Conservation (phyloP, 2,329 filamentous ascomycete genomes). For the Herpomyces periplanetae region DNA sequence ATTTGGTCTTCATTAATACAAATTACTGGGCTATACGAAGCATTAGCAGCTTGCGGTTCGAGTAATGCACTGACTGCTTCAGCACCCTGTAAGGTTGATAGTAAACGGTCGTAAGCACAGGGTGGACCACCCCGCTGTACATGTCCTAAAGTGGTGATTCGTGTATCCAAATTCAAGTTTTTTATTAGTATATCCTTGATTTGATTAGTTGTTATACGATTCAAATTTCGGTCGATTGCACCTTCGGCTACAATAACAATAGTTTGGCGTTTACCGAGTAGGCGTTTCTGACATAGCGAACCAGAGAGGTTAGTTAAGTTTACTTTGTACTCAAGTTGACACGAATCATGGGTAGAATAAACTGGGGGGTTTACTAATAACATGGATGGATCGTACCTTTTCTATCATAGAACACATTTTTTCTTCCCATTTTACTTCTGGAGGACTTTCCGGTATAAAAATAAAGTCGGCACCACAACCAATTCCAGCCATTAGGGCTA, state of each 20-base stretch:
- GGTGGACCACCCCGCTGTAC: conserved; percentile 83
- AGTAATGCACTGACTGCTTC: conserved; percentile 74
- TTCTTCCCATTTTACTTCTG: conserved; percentile 46
- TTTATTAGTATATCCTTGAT: conserved; percentile 63
- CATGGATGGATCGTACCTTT: conserved; percentile 13
- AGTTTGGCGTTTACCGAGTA: conserved; percentile 69
- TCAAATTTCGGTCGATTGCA: conserved; percentile 43
- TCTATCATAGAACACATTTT: conserved; percentile 46
- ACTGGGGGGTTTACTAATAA: too few relatives aligned
- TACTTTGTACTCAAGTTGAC: too few relatives aligned
- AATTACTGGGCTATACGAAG: conserved; percentile 71
- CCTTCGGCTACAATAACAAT: conserved; percentile 94
- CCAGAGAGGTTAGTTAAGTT: conserved; percentile 4
- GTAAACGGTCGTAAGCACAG: conserved; percentile 71
- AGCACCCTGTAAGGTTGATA: conserved; percentile 66
- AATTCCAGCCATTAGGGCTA: conserved; percentile 79
- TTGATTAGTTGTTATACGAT: conserved; percentile 37
- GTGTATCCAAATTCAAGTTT: conserved; percentile 46
- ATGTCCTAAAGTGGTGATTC: conserved; percentile 76
- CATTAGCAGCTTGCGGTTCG: conserved; percentile 49
- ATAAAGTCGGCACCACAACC: conserved; percentile 83
- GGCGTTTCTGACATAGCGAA: conserved; percentile 22
- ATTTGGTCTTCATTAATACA: conserved; percentile 96
- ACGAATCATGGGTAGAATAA: too few relatives aligned
- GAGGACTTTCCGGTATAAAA: conserved; percentile 81